phyloP scores from a whole-genome alignment of 352 stramenopile genomes.

The Blastocystis sp. region DNA sequence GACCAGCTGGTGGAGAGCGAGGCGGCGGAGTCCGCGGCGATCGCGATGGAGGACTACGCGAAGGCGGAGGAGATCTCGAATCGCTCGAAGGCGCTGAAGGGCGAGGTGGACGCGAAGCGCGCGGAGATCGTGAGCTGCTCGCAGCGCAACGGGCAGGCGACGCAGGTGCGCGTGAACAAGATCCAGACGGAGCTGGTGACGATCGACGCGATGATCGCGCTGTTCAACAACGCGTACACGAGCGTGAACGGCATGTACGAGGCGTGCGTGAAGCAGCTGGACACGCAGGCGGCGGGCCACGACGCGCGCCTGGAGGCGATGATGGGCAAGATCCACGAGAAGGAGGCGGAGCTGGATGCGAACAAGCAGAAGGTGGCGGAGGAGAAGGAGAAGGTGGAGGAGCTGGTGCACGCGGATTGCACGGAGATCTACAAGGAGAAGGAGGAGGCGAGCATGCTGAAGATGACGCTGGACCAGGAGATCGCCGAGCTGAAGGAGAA shows the following conservation, averaged over 20 bases:
- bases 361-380: constrained; percentile 28
- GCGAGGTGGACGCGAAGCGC: constrained; percentile 46
- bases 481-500: constrained; percentile 53
- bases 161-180: constrained; percentile 62
- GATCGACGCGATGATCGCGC: constrained; percentile 61
- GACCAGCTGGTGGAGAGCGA: constrained; percentile 53
- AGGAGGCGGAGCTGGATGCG: constrained; percentile 20
- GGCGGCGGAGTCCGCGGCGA: constrained; percentile 4
- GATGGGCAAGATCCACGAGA: constrained; percentile 32
- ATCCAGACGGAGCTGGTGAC: constrained; percentile 67
- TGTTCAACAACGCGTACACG: constrained; percentile 51
- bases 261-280: constrained; percentile 19
- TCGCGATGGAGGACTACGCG: constrained; percentile 60
- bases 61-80: constrained; percentile 66
- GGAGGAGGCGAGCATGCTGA: constrained; percentile 54
- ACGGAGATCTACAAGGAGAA: constrained; percentile 62
- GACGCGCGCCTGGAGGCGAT: constrained; percentile 55
- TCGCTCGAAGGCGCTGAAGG: constrained; percentile 10
- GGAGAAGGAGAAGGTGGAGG: constrained; percentile 64
- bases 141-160: constrained; percentile 47
- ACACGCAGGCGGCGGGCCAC: constrained; percentile 22
- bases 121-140: constrained; percentile 19
- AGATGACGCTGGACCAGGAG: constrained; percentile 62
- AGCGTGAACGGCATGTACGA: constrained; percentile 34
- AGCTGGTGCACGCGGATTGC: constrained; percentile 46